Base-by-base conservation (phyloP, 2,329 filamentous ascomycete species). In the Paramyrothecium roridum region DNA sequence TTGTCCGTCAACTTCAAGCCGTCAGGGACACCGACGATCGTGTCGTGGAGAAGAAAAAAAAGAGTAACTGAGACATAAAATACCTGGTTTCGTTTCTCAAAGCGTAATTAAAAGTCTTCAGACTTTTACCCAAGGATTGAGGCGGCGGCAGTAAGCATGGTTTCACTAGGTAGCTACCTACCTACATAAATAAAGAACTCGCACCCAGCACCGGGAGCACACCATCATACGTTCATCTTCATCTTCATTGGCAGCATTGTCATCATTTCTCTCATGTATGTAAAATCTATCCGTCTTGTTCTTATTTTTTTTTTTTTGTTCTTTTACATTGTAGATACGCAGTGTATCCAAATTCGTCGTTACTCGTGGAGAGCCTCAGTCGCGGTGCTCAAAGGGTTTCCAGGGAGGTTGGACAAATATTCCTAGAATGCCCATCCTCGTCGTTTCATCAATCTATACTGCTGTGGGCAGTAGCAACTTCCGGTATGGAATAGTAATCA, bases 21-120 rank as follows among this genome's bases (percentile, higher is more conserved):
- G 64, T 70, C 57, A 70, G 68, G 19, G 33, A 37, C 30, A 56
- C 59, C 40, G 34, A 65, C 23, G 56, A 62, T 40, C 60, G 59
- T 50, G 61, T 61, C 55, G 59, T 62, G 46, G 75, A 74, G 65
- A 66, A 66, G 59, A 71, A 43, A 13, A 43, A 43, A 4, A 43
- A 43, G 37, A 43, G 16, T 13, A 43, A 43, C 7, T 43, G n/a
- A 34, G n/a, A n/a, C n/a, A n/a, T n/a, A n/a, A n/a, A n/a, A n/a
- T n/a, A n/a, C n/a, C n/a, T n/a, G n/a, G n/a, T 56, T 21, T 54
- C 50, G 52, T 54, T 55, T 43, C n/a, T 43, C 37, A 43, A 43
- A 43, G 16, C 4, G 26, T 30, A 10, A 30, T 43, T 19, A 13
- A 4, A 43, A 43, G n/a, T 43, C 37, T 17, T 43, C 37, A 43